Evolutionary conservation across 2,329 filamentous ascomycete genomes (phyloP), one percentile per base, ranked within the genome.

Genomic region (Aspergillus fischeri): DNA sequence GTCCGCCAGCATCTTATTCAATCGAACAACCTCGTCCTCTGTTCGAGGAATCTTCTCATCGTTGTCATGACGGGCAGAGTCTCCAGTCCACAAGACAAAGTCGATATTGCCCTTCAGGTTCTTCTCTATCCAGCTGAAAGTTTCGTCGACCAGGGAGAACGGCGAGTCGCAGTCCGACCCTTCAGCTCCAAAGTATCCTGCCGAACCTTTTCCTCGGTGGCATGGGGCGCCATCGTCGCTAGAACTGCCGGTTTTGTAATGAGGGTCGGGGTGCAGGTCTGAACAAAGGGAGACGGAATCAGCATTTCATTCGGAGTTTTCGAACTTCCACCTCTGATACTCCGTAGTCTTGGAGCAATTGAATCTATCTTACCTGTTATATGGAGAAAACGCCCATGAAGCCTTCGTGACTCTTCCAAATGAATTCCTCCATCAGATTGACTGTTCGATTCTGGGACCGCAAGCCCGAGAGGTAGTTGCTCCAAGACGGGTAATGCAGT

Each of bases 181-280:
- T 73, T 94, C 90, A 55, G 92, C 87, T 67, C 94, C 94, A 70
- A 91, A 94, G 52, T 83, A 80, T 49, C 92, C 93, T 7, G 93
- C 89, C 5, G 85, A 78, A 11, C 94, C 94, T 58, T 85, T 78
- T 58, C 87, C 87, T 55, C 87, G 83, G 70, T 99, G 94, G 75
- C 94, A 99, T 60, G 88, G 87, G 61, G 85, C 81, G 44, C 83
- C 80, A 48, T 85, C 81, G 41, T 83, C 80, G 48, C 89, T 89
- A 25, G 89, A 89, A 10, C 90, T 84, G 72, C 92, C 88, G 7
- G 83, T 75, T 74, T 91, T 87, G 81, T 97, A 99, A 75, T 90
- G 90, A 47, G 85, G 84, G 73, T 99, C 94, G 49, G 92, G 91
- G 69, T 99, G 94, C 66, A 97, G 83, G 77, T 99, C 94, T 96